phyloP scores from a whole-genome alignment of 352 stramenopile species.

The Pythium folliculosum region DNA sequence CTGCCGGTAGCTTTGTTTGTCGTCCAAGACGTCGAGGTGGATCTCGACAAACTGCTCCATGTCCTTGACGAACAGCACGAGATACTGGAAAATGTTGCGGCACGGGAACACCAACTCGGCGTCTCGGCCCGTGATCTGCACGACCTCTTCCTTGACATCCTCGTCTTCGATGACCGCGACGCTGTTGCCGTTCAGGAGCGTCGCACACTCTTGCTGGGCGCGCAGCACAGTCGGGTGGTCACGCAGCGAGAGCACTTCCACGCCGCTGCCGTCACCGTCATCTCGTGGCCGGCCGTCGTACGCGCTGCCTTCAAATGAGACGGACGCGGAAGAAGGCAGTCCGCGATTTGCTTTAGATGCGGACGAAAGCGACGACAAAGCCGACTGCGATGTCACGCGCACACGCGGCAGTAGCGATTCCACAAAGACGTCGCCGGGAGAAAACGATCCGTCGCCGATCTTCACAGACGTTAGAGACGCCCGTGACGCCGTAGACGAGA shows the following conservation, averaged over 20 bases:
- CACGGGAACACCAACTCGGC: constrained; percentile 70
- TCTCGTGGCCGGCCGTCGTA: background rate
- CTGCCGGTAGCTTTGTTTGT: constrained; percentile 62
- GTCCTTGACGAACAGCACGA: constrained; percentile 85
- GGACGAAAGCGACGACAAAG: constrained; percentile 8
- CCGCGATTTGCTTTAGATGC: background rate
- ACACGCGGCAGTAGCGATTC: constrained; percentile 59
- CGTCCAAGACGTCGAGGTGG: constrained; percentile 67
- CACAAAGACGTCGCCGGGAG: constrained; percentile 54
- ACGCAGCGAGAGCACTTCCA: constrained; percentile 43
- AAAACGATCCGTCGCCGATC: constrained; percentile 56
- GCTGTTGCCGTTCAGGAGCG: constrained; percentile 65
- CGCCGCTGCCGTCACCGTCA: constrained; percentile 10
- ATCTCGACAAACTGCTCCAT: constrained; percentile 76
- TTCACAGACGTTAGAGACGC: constrained; percentile 43
- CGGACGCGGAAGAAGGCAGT: background rate
- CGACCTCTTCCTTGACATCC: constrained; percentile 76
- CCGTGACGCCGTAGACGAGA: constrained; percentile 16
- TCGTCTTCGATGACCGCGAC: constrained; percentile 71
- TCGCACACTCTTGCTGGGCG: constrained; percentile 62
- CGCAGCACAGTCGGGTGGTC: constrained; percentile 53
- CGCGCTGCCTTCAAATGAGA: constrained; percentile 6
- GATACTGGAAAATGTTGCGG: constrained; percentile 74
- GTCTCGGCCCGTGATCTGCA: constrained; percentile 69
- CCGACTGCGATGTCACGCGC: background rate